phyloP scores from a whole-genome alignment of 352 stramenopile species.

The Phytopythium chamaehyphon region DNA sequence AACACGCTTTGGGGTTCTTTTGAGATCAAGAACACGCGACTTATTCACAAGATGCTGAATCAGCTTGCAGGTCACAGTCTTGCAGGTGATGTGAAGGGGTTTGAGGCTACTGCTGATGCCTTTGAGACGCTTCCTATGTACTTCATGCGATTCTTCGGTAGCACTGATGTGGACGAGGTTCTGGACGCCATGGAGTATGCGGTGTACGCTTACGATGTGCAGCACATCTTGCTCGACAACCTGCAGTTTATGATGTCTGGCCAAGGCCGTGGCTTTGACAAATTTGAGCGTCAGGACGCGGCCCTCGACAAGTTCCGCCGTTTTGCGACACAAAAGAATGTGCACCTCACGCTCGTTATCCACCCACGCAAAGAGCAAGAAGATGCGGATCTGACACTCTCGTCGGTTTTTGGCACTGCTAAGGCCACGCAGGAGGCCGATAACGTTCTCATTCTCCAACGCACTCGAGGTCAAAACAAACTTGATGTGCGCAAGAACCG shows the following conservation, averaged over 20 bases:
- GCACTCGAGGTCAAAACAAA: constrained; percentile 84
- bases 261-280: constrained; percentile 82
- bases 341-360: constrained; percentile 98
- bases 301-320: constrained; percentile 95
- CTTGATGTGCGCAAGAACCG: constrained; percentile 97
- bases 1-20: constrained; percentile 99
- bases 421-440: constrained; percentile 99
- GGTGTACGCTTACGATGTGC: constrained; percentile 97
- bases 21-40: constrained; percentile 98
- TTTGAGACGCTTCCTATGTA: constrained; percentile 96
- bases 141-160: constrained; percentile 99
- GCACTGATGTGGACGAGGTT: constrained; percentile 92
- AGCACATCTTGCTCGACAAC: constrained; percentile 99
- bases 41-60: constrained; percentile 98
- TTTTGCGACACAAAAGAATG: constrained; percentile 97
- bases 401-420: constrained; percentile 96
- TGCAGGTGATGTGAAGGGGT: constrained; percentile 66
- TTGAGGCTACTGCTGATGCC: constrained; percentile 73
- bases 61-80: constrained; percentile 86
- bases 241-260: constrained; percentile 99
- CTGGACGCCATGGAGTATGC: constrained; percentile 99
- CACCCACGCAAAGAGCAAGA: constrained; percentile 99
- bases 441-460: constrained; percentile 99
- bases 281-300: constrained; percentile 91
- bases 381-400: constrained; percentile 89